Evolutionary conservation across 371 early-diverging fungal species (phyloP), one percentile per base, ranked within the genome.

Genomic region (Mortierella sp.): DNA sequence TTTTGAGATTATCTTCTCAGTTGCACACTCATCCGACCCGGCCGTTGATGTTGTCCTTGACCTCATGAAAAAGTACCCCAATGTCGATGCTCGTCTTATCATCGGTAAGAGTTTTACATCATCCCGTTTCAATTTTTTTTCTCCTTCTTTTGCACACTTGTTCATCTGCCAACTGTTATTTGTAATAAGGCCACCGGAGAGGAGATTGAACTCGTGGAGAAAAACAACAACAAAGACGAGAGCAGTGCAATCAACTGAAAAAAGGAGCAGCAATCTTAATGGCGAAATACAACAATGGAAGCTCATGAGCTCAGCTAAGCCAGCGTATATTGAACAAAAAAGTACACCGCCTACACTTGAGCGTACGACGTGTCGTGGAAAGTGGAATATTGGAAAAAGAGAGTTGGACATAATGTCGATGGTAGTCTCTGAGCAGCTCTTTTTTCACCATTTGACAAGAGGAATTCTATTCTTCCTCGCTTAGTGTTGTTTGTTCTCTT

Each of bases 1-100:
- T 16, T 91, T 96, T 74, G 97, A 98, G 84, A 89, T 97, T 31
- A 90, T 98, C 68, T 96, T 98, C 83, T 95, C 95, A 0, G 97
- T 98, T 9, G 98, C 96, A 28, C 91, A 91, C 44, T 87, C 88
- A 2, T 73, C 90, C 21, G 99, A 99, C 82, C 96, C 97, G 19
- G 95, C 95, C 0, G 91, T 97, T 71, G 87, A 87, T 0, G 89
- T 98, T 31, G 97, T 95, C 7, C 70, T 90, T 9, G 89, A 91
- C n/a, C 84, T 99, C 16, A 94, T 93, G 79, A 86, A 83, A 44
- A 87, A 91, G 80, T 95, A 92, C 81, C 95, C 96, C 4, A 79
- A 94, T 54, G 94, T 95, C 14, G 92, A 95, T 77, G 94, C 95
- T 44, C 89, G 91, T 72, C 83, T 98, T 75, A 92, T 97, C 70